Base-by-base conservation (phyloP, 2,329 filamentous ascomycete species). In the Xylariaceae sp. region DNA sequence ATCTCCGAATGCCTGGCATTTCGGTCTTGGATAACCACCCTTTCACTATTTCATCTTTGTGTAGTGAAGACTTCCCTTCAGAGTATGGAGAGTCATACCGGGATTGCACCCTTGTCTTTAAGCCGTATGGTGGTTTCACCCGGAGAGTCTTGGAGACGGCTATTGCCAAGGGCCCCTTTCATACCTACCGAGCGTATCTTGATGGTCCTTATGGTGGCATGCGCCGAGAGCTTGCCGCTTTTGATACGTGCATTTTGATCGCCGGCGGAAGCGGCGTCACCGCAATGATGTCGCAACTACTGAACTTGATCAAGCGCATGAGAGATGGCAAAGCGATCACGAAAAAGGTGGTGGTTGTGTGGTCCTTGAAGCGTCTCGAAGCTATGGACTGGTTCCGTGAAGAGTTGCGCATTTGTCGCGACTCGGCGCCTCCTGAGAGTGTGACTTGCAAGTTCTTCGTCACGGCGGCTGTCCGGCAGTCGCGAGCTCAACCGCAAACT, bases 371-470 rank as follows among this genome's bases (percentile, higher is more conserved):
- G 75, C 85, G 89, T 58, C 86, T 94, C 11, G 93, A 97, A 73
- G 90, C 91, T 0, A 91, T 97, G 86, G 91, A 97, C 72, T 97
- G 93, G 93, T 97, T 97, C 80, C 89, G 90, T 65, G 92, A 97
- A 75, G 93, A 97, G 73, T 80, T 97, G 60, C 85, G 92, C 52
- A 96, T 97, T 68, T 96, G 93, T 75, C 85, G 91, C 68, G 90
- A 97, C 74, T 88, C 86, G 53, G 92, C 93, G 8, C 93, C 93
- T 1, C 89, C 90, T 0, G 90, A 94, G 70, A 88, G 89, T 35
- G 89, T 97, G 7, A 90, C 89, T 23, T 97, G 92, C 78, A 92
- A 96, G 72, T 97, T 97, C 78, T 97, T 91, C 75, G 89, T 97
- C 66, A 97, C 93, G 0, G 85, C 88, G 0, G 83, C 91, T 6